Evolutionary conservation across 2,329 filamentous ascomycete genomes (phyloP).

Genomic region (Monilinia polystroma): DNA sequence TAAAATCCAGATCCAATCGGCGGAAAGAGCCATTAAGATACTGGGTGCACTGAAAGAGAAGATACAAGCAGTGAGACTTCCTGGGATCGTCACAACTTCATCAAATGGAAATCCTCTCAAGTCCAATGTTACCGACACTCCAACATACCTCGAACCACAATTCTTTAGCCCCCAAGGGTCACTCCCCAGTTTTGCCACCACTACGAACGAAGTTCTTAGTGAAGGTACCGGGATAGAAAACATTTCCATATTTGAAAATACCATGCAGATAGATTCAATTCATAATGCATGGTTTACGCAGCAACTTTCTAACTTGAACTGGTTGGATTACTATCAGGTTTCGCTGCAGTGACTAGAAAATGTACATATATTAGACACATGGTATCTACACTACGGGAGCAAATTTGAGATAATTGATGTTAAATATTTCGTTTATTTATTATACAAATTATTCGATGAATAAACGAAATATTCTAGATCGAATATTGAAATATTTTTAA

Average conservation of each 20-base stretch:
- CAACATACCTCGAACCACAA: not conserved
- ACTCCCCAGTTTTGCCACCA: not conserved
- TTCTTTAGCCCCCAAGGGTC: not conserved
- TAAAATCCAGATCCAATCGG: slow-evolving; percentile 14
- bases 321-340: slow-evolving; percentile 19
- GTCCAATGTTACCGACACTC: not conserved
- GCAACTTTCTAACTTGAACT: slow-evolving; percentile 18
- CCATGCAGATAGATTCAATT: slow-evolving; percentile 20
- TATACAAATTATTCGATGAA: too few species aligned
- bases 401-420: too few species aligned
- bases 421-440: too few species aligned
- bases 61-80: not conserved
- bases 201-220: not conserved
- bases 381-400: too few species aligned
- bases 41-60: slow-evolving; percentile 16
- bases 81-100: too few species aligned
- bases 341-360: not conserved
- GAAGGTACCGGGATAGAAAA: not conserved
- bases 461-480: too few species aligned
- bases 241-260: slow-evolving; percentile 13
- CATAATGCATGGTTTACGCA: slow-evolving; percentile 21
- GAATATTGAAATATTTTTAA: too few species aligned
- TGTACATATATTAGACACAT: not conserved
- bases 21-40: slow-evolving; percentile 9
- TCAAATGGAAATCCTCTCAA: not conserved